Evolutionary conservation across 306 rosid species (phyloP), one percentile per base, ranked within the genome.

Genomic region (Fagus sylvatica): DNA sequence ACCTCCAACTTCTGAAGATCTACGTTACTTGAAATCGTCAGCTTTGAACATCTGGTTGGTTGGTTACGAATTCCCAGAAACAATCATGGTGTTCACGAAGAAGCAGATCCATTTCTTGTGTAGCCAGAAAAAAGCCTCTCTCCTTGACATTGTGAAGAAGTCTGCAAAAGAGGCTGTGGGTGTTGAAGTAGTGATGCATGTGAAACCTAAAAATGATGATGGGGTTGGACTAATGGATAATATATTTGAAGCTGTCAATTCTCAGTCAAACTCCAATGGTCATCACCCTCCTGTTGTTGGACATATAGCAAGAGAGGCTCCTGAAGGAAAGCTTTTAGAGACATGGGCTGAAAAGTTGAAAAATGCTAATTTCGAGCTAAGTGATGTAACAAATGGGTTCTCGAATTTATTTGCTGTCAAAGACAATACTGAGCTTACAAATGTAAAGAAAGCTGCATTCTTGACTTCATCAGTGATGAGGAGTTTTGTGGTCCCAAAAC

Each of bases 31-130:
- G 49, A 94, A 94, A 74, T 94, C 98, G 55, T 89, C 98, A 0
- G 93, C 98, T 2, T 85, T 94, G 68, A 90, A 86, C 66, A 87
- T 89, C 57, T 94, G 98, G 97, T 74, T 94, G 73, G 84, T 94
- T 13, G 97, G 97, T 17, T 94, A 90, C 73, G 98, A 94, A 86
- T 91, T 94, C 83, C 98, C 98, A 0, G 98, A 90, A 75, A 94
- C 97, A 1, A 88, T 94, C 22, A 89, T 94, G 93, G 98, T 92
- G 33, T 92, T 94, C 84, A 88, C 76, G 77, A 88, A 88, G 87
- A 87, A 86, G 79, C 93, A 94, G 83, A 88, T 94, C 69, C 97
- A 94, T 80, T 79, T 94, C 64, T 74, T 94, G 78, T 88, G 95
- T 84, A 94, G 97, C 85, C 90, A 89, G 70, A 94, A 92, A 87